phyloP scores from a whole-genome alignment of 2,329 filamentous ascomycete genomes.

The Kalmusia sp. region DNA sequence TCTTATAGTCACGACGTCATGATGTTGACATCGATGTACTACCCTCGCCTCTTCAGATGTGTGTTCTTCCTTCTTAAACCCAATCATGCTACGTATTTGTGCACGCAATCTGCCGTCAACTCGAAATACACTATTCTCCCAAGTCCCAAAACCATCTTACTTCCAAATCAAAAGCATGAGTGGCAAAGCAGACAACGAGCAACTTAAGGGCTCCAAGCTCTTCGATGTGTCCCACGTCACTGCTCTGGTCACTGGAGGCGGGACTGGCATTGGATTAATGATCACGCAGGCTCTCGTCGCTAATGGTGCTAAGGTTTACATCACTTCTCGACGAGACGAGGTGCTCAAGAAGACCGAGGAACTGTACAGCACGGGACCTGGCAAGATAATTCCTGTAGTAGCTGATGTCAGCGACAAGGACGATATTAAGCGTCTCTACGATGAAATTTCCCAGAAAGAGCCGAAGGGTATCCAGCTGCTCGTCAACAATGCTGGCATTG shows the following conservation, averaged over 20 bases:
- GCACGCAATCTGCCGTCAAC: conserved; percentile 13
- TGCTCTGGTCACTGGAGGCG: conserved; percentile 55
- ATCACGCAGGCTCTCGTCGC: conserved; percentile 69
- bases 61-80: conserved; percentile 4
- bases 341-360: conserved; percentile 52
- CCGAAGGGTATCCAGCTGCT: conserved; percentile 61
- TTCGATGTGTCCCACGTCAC: conserved; percentile 56
- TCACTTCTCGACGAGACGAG: conserved; percentile 41
- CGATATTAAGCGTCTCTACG: conserved; percentile 51
- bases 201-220: conserved; percentile 51
- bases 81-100: conserved; percentile 41
- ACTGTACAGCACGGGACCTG: conserved; percentile 54
- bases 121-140: conserved; percentile 12
- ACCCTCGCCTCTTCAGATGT: conserved; percentile 18
- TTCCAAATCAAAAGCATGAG: conserved; percentile 39
- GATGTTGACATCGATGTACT: conserved; percentile 31
- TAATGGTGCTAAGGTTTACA: conserved; percentile 64
- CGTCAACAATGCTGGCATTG: conserved; percentile 62
- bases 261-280: conserved; percentile 64
- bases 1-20: conserved; percentile 30
- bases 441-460: conserved; percentile 54
- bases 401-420: conserved; percentile 55
- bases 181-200: conserved; percentile 46
- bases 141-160: conserved; percentile 22
- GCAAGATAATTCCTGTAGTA: conserved; percentile 53